These are phyloP conservation scores for Pythium oligandrum DNA, from an alignment of 352 stramenopile genomes.

Conservation along the genomic window DNA sequence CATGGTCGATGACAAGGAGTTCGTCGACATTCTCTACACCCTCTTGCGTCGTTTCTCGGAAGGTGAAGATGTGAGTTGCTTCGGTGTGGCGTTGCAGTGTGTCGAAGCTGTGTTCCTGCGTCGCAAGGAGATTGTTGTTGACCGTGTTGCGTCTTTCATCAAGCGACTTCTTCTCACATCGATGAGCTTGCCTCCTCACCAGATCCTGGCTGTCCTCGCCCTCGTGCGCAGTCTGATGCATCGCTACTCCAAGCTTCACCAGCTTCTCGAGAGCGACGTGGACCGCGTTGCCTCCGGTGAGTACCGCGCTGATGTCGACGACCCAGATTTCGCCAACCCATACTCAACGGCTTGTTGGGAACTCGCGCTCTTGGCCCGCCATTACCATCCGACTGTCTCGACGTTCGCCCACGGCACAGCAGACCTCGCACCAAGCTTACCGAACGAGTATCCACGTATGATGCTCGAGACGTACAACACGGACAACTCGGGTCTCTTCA, in stretches of 20 bases:
- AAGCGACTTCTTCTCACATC: constrained; percentile 91
- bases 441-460: constrained; percentile 58
- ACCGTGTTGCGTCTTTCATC: constrained; percentile 93
- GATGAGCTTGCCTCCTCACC: constrained; percentile 79
- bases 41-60: constrained; percentile 73
- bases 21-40: constrained; percentile 93
- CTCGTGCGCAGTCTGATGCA: constrained; percentile 87
- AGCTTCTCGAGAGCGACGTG: constrained; percentile 94
- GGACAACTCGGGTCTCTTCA: constrained; percentile 33
- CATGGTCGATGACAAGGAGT: constrained; percentile 96
- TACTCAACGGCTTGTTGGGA: constrained; percentile 94
- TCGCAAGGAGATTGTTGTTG: constrained; percentile 92
- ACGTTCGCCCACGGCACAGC: constrained; percentile 62
- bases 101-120: constrained; percentile 92
- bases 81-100: constrained; percentile 82
- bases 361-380: constrained; percentile 81
- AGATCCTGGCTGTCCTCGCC: constrained; percentile 83
- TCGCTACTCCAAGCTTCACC: constrained; percentile 91
- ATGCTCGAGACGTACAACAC: constrained; percentile 66
- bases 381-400: constrained; percentile 81
- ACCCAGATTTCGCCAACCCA: constrained; percentile 95
- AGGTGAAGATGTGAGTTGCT: constrained; percentile 56
- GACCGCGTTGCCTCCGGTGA: constrained; percentile 92
- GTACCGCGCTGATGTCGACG: constrained; percentile 88
- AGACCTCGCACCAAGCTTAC: constrained; percentile 47